Base-by-base conservation (phyloP, 495 filamentous ascomycete genomes). In the Talaromyces borbonicus region DNA sequence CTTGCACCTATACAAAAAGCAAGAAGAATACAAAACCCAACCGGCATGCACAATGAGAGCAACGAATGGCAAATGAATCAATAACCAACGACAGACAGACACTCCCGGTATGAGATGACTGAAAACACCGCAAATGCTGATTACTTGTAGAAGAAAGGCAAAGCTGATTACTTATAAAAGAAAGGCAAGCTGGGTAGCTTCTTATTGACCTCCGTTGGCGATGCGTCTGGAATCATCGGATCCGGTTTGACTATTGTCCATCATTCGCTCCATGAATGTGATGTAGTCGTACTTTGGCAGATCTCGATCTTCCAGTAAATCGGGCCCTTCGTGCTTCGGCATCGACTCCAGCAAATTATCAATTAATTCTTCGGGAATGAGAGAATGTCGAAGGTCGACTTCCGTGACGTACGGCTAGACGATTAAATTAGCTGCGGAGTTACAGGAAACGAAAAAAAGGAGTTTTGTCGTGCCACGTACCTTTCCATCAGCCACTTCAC, bases 401-500 rank as follows among this genome's bases (percentile, higher is more conserved):
- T 98, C 92, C 8, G 92, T 98, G 9, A 98, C 92, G 61, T 96
- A 98, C 12, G 92, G 89, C 75, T 82, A 45, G 14, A n/a, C n/a
- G 26, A 40, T 62, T 29, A 61, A 50, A 8, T 41, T 44, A 29
- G 35, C 35, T 38, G 15, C 12, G 35, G n/a, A n/a, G n/a, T n/a
- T n/a, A n/a, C n/a, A n/a, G n/a, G n/a, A n/a, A n/a, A n/a, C n/a
- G n/a, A n/a, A n/a, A n/a, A n/a, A n/a, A n/a, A n/a, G n/a, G n/a
- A n/a, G n/a, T n/a, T n/a, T n/a, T 38, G 5, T 43, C 22, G n/a
- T 44, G 16, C 23, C 14, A 25, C 14, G 3, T 25, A 80, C 78
- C 70, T 97, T 98, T 35, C 93, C 93, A 72, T 98, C 92, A 9
- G 92, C 92, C 20, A 98, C 92, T 65, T 97, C 92, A 46, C 79